Conservation (phyloP, 192 early-diverging fungal species). For the Coemansia sp. region DNA sequence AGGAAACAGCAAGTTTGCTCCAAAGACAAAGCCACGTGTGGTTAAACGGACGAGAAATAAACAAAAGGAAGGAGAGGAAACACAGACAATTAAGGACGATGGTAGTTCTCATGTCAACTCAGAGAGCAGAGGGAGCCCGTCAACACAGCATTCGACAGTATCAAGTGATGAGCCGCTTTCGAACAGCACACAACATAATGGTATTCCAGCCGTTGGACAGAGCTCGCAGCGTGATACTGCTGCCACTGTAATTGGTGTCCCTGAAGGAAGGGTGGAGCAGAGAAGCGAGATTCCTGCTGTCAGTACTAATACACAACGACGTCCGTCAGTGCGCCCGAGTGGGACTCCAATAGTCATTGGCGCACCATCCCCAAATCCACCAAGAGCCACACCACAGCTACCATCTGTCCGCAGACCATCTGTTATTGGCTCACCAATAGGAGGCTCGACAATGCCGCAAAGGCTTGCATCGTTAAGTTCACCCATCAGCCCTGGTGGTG, state of each 20-base stretch:
- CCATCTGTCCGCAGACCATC: slow-evolving; percentile 4
- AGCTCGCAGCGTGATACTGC: not conserved
- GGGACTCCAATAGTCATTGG: slow-evolving; percentile 22
- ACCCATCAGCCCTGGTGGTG: not conserved
- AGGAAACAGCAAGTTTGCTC: slow-evolving; percentile 38
- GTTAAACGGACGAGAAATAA: slow-evolving; percentile 8
- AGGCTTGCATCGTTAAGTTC: slow-evolving; percentile 42
- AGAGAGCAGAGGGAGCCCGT: not conserved
- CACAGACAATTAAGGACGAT: not conserved
- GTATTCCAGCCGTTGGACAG: slow-evolving; percentile 15
- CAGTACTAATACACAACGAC: slow-evolving; percentile 1
- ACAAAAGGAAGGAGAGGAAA: slow-evolving; percentile 1
- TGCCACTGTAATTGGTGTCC: slow-evolving; percentile 2
- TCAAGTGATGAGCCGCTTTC: slow-evolving; percentile 8
- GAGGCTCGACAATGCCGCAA: not conserved
- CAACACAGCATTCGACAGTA: not conserved
- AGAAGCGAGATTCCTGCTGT: not conserved
- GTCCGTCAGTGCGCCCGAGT: not conserved
- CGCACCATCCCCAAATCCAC: not conserved
- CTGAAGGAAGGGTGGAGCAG: not conserved
- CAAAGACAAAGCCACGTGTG: slow-evolving; percentile 37
- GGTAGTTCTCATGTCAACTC: not conserved
- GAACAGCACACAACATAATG: slow-evolving; percentile 8
- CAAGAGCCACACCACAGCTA: not conserved
- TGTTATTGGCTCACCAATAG: not conserved